Evolutionary conservation across 2,329 filamentous ascomycete species (phyloP), one percentile per base, ranked within the genome.

Genomic region (Sclerotinia borealis): DNA sequence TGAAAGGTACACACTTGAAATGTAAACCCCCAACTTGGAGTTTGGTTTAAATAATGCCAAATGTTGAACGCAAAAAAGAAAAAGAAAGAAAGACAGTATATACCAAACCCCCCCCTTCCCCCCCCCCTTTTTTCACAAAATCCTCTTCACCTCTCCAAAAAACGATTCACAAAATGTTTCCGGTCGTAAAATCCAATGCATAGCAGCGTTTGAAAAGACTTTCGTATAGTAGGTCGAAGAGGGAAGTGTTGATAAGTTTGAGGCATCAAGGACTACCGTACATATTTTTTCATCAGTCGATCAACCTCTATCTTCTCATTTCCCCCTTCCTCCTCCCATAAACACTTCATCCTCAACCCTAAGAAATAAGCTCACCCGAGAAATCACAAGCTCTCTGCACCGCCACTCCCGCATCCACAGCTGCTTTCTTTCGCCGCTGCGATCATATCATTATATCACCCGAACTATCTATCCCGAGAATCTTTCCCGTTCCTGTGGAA

Each of bases 181-280:
- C 4, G 66, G 64, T 0, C 81, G 77, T 9, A 91, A 78, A 70
- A 89, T 85, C 86, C 86, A 89, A 75, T 72, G 71, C 73, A 89
- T 78, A 0, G 85, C 86, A 0, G 86, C 86, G 69, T 88, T 88
- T 62, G 85, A 88, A 72, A 89, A 89, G 69, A 79, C 80, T 70
- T 88, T 88, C 66, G 78, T 75, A 69, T 74, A 80, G 69, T 74
- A 80, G 4, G 7, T 63, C 1, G 15, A 75, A 2, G 37, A 19
- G 3, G 59, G 29, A 13, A 61, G 29, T 3, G n/a, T 55, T 1
- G 31, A 31, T 25, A 84, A 74, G 10, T 76, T 67, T 2, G 77
- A 79, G 8, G 77, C 79, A 71, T 85, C 80, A 63, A 80, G 61
- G 36, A 80, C 82, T 83, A n/a, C n/a, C n/a, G n/a, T n/a, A n/a